A percentile compares a stretch with the other conserved stretches of the same genome.
Evolutionary conservation across 2,329 filamentous ascomycete genomes (phyloP).

Genomic region (Penicillium sp.): DNA sequence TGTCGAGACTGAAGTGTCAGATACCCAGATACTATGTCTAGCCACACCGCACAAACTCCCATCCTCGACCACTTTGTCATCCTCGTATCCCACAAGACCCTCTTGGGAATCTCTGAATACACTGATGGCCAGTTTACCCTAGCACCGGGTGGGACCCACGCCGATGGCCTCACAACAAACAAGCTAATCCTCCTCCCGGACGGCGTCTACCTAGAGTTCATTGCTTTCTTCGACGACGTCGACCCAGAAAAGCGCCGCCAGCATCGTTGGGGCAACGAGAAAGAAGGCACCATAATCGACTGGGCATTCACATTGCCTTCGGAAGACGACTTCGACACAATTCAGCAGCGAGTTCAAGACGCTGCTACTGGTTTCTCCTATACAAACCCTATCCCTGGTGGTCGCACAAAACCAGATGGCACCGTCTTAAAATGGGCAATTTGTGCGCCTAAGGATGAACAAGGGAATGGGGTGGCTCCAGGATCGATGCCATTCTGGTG

Average conservation of each 20-base stretch:
- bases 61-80: conserved; percentile 16
- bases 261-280: conserved; percentile 21
- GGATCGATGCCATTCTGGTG: conserved; percentile 14
- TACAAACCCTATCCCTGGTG: conserved; percentile 7
- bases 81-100: conserved; percentile 12
- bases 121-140: conserved; percentile 11
- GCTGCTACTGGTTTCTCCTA: conserved; percentile 1
- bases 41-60: not conserved
- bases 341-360: conserved; percentile 8
- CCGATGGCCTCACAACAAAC: conserved; percentile 20
- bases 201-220: conserved; percentile 19
- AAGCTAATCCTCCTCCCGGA: conserved; percentile 19
- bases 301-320: conserved; percentile 21
- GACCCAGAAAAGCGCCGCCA: conserved; percentile 14
- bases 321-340: conserved; percentile 9
- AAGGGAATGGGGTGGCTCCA: not conserved
- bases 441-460: not conserved
- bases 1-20: not conserved
- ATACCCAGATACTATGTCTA: not conserved
- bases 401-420: conserved; percentile 12
- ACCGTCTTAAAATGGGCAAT: conserved; percentile 13
- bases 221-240: conserved; percentile 20
- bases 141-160: conserved; percentile 18
- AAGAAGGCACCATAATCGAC: conserved; percentile 17
- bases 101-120: conserved; percentile 5